Conservation (phyloP, 148 eudicot species). For the Fagopyrum tataricum region DNA sequence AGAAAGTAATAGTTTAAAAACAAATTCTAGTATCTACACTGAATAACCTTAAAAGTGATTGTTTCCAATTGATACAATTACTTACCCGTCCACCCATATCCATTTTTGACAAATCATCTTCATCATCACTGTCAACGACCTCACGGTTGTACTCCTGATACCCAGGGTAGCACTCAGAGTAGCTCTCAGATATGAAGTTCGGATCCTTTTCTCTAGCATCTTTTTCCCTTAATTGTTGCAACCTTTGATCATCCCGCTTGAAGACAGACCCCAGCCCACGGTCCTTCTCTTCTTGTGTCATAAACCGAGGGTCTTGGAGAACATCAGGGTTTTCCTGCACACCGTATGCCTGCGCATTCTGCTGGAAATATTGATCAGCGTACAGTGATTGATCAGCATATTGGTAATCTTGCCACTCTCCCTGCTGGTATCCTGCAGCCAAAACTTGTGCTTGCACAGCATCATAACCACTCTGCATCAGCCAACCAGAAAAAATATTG, state of each 20-base stretch:
- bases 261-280: conserved; percentile 96
- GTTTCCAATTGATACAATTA: conserved; percentile 8
- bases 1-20: too few species aligned
- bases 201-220: conserved; percentile 98
- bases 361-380: conserved; percentile 85
- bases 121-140: conserved; percentile 90
- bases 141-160: conserved; percentile 96
- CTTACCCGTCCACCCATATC: conserved; percentile 99
- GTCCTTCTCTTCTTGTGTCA: conserved; percentile 98
- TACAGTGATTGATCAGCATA: conserved; percentile 85
- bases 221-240: conserved; percentile 83
- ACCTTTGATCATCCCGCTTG: conserved; percentile 88
- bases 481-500: background rate
- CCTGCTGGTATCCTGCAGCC: conserved; percentile 59
- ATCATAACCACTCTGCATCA: conserved; percentile 75
- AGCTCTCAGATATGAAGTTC: conserved; percentile 94
- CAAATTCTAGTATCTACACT: background rate
- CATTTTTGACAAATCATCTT: conserved; percentile 92
- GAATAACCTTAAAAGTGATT: background rate
- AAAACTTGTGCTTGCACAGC: conserved; percentile 65
- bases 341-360: conserved; percentile 58
- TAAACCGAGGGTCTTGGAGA: conserved; percentile 72
- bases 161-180: conserved; percentile 98
- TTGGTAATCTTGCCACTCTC: conserved; percentile 91
- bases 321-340: conserved; percentile 40